Evolutionary conservation across 768 basidiomycete genomes (phyloP).

Genomic region (Sutorius australiensis): DNA sequence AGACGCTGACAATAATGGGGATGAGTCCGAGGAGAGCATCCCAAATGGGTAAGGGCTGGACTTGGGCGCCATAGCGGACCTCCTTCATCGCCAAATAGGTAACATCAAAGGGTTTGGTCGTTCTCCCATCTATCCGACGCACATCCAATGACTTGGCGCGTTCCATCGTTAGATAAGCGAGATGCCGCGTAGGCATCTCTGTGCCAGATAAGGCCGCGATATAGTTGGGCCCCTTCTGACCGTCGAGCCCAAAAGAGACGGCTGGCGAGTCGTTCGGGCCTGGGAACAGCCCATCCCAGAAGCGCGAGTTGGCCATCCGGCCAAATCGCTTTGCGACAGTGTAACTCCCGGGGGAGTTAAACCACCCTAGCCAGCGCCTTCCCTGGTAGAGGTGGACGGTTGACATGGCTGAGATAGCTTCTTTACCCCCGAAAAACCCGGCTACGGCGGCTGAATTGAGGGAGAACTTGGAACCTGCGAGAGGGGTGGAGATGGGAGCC

Average conservation of each 20-base stretch:
- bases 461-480: constrained; percentile 7
- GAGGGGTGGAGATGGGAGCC: constrained; percentile 12
- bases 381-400: constrained; percentile 30
- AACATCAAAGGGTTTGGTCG: constrained; percentile 10
- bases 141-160: neutral
- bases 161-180: constrained; percentile 26
- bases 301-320: constrained; percentile 25
- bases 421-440: constrained; percentile 36
- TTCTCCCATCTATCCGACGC: neutral
- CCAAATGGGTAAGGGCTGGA: neutral
- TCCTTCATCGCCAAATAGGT: constrained; percentile 19
- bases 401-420: constrained; percentile 35
- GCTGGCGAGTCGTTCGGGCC: constrained; percentile 25
- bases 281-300: constrained; percentile 35
- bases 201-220: constrained; percentile 31
- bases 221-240: constrained; percentile 28
- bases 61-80: neutral
- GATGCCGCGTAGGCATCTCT: constrained; percentile 24
- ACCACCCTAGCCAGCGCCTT: constrained; percentile 35
- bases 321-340: constrained; percentile 32
- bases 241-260: constrained; percentile 29
- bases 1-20: constrained; percentile 24
- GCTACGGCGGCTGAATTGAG: constrained; percentile 32
- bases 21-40: constrained; percentile 16
- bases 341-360: constrained; percentile 35